These are phyloP conservation scores for Diophrys sp. DNA, from an alignment of 73 alveolate genomes.

Conservation along the genomic window DNA sequence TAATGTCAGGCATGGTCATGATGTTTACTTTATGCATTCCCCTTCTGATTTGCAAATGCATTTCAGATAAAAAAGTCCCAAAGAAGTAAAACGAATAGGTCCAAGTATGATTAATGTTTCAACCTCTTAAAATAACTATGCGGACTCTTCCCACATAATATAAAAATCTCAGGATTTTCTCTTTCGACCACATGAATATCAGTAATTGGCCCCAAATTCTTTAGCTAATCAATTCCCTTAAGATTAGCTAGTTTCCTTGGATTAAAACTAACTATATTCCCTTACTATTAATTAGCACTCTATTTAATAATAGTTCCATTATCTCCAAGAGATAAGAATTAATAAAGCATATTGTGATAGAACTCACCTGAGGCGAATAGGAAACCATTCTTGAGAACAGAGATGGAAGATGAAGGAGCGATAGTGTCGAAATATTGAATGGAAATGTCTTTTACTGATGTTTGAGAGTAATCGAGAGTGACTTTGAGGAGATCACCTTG, in stretches of 20 bases:
- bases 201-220: slow-evolving; percentile 75
- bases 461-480: slow-evolving; percentile 57
- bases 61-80: too few relatives aligned
- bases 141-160: slow-evolving; percentile 82
- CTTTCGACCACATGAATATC: slow-evolving; percentile 93
- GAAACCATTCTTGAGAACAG: slow-evolving; percentile 85
- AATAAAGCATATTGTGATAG: slow-evolving; percentile 89
- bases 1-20: too few relatives aligned
- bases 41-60: too few relatives aligned
- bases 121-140: not conserved
- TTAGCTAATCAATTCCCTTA: slow-evolving; percentile 44
- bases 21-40: too few relatives aligned
- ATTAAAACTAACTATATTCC: slow-evolving; percentile 46
- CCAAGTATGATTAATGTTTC: too few relatives aligned
- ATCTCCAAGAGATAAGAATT: slow-evolving; percentile 76
- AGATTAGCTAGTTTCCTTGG: slow-evolving; percentile 69
- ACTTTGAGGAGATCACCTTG: slow-evolving; percentile 97
- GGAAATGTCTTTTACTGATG: slow-evolving; percentile 72
- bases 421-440: slow-evolving; percentile 94
- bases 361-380: slow-evolving; percentile 95
- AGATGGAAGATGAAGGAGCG: slow-evolving; percentile 83
- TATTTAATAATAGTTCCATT: too few relatives aligned
- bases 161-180: slow-evolving; percentile 93
- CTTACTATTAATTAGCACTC: too few relatives aligned
- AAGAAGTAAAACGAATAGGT: too few relatives aligned